A percentile compares a stretch with the other conserved stretches of the same genome.
Conservation (phyloP, 306 rosid genomes). For the Dalbergia oliveri region DNA sequence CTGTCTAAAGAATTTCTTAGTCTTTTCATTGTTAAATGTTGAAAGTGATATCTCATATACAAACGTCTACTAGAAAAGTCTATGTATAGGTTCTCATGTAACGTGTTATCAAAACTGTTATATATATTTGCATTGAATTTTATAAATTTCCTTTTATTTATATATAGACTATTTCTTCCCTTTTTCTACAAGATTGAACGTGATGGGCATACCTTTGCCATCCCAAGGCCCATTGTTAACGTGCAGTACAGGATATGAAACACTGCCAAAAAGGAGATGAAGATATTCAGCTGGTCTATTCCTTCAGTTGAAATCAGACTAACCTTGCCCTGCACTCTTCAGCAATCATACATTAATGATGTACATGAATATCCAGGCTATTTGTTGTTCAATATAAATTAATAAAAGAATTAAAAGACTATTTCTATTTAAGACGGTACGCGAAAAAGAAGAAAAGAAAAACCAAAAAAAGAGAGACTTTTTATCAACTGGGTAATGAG, state of each 20-base stretch:
- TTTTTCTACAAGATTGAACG: conserved; percentile 34
- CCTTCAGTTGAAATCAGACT: conserved; percentile 66
- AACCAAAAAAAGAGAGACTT: neutral
- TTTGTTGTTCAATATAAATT: neutral
- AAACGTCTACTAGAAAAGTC: conserved; percentile 5
- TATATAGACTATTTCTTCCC: conserved; percentile 1
- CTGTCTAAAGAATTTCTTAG: neutral
- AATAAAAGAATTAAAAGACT: neutral
- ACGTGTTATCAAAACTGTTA: conserved; percentile 23
- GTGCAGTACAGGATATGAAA: conserved; percentile 73
- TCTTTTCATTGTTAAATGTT: neutral
- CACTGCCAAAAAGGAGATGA: conserved; percentile 69
- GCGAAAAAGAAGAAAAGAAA: neutral
- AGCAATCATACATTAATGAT: neutral
- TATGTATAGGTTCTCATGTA: neutral
- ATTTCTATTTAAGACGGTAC: neutral
- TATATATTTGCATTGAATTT: neutral
- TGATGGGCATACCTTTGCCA: conserved; percentile 62
- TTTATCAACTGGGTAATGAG: too few species aligned
- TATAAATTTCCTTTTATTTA: neutral
- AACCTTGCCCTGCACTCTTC: conserved; percentile 65
- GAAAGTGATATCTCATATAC: neutral
- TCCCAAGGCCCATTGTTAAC: conserved; percentile 72
- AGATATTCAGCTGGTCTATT: conserved; percentile 61
- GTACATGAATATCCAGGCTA: neutral